Conservation (phyloP, 352 stramenopile species). For the Phytophthora sojae region DNA sequence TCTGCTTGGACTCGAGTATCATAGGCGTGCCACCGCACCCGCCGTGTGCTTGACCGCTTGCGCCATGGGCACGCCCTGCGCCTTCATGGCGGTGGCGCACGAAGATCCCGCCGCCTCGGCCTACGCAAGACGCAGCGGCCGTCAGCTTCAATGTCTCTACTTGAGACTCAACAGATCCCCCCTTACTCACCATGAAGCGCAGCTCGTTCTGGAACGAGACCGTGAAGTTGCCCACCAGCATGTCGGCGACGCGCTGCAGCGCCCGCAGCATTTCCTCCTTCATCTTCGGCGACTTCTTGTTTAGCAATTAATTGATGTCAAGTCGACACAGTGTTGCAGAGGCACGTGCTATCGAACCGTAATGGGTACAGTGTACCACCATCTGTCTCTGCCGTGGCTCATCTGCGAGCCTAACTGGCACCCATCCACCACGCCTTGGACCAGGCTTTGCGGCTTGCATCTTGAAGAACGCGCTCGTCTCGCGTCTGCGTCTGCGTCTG, state of each 20-base stretch:
- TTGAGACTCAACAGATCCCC: not conserved
- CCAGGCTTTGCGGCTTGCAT: constrained; percentile 20
- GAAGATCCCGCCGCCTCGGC: constrained; percentile 74
- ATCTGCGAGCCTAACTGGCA: constrained; percentile 4
- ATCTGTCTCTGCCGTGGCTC: constrained; percentile 8
- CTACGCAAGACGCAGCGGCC: constrained; percentile 35
- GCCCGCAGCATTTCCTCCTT: constrained; percentile 68
- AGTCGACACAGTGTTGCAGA: not conserved
- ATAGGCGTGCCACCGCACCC: constrained; percentile 69
- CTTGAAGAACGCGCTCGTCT: constrained; percentile 41
- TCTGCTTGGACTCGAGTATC: constrained; percentile 2
- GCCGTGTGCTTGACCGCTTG: constrained; percentile 78
- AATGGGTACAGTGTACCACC: constrained; percentile 6
- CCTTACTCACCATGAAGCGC: constrained; percentile 76
- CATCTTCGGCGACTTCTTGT: constrained; percentile 38
- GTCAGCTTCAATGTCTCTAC: not conserved
- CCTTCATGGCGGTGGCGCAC: constrained; percentile 64
- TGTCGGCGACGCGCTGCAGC: constrained; percentile 70
- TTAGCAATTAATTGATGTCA: not conserved
- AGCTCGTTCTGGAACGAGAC: constrained; percentile 89
- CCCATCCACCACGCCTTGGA: constrained; percentile 18
- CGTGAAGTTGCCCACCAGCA: constrained; percentile 85
- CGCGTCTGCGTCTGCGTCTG: no score
- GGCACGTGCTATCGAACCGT: not conserved
- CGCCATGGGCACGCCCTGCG: constrained; percentile 77